Conservation (phyloP, 2,329 filamentous ascomycete species). For the Arthrobotrys sinensis region DNA sequence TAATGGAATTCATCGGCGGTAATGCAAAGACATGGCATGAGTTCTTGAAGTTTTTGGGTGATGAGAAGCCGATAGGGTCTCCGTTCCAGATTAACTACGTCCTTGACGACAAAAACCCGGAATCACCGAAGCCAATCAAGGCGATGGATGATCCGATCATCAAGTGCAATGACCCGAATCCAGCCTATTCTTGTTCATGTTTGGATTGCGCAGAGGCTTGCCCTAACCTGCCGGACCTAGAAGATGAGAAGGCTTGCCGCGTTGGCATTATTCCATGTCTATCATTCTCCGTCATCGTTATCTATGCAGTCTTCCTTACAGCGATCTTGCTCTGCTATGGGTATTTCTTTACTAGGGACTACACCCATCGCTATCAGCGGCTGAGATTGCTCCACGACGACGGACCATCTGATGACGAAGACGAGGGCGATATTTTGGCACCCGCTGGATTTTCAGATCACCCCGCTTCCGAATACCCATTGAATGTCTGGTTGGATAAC, state of each 20-base stretch:
- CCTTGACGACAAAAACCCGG: constrained; percentile 70
- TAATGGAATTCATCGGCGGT: constrained; percentile 96
- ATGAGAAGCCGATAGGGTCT: constrained; percentile 91
- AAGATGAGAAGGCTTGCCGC: constrained; percentile 79
- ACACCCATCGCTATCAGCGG: constrained; percentile 73
- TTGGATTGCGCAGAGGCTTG: constrained; percentile 92
- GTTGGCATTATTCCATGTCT: constrained; percentile 92
- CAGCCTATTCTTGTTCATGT: constrained; percentile 89
- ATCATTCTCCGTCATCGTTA: constrained; percentile 90
- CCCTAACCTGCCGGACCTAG: constrained; percentile 83
- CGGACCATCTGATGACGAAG: constrained; percentile 89
- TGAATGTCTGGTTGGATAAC: constrained; percentile 86
- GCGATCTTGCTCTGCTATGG: constrained; percentile 53
- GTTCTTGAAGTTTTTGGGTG: constrained; percentile 91
- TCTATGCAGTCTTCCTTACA: constrained; percentile 83
- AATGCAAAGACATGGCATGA: constrained; percentile 90
- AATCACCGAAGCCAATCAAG: constrained; percentile 77
- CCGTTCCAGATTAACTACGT: constrained; percentile 99
- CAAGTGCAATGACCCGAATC: constrained; percentile 90
- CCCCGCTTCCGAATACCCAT: constrained; percentile 82
- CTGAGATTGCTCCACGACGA: constrained; percentile 89
- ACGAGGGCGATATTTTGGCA: constrained; percentile 87
- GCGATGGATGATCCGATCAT: constrained; percentile 81
- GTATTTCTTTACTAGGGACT: constrained; percentile 55
- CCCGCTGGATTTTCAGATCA: constrained; percentile 82